phyloP scores from a whole-genome alignment of 31 red algal genomes.

The Asparagopsis taxiformis region DNA sequence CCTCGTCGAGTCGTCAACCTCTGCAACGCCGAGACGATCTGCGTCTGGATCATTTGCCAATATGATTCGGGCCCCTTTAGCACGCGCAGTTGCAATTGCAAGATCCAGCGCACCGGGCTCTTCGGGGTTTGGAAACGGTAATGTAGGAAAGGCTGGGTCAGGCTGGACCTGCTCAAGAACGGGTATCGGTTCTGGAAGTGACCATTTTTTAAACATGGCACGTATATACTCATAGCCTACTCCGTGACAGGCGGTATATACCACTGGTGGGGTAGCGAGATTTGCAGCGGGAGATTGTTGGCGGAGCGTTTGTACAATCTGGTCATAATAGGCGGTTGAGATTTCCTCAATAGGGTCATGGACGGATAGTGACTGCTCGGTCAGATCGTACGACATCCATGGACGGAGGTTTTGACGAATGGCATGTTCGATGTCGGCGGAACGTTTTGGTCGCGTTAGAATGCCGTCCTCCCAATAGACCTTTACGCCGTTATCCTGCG shows the following conservation, averaged over 20 bases:
- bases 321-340: constrained; percentile 1
- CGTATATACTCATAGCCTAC: constrained; percentile 53
- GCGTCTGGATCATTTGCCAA: constrained; percentile 92
- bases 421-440: constrained; percentile 40
- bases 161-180: constrained; percentile 47
- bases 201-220: constrained; percentile 60
- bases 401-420: constrained; percentile 12
- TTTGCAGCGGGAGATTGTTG: constrained; percentile 3
- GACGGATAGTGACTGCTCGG: constrained; percentile 1
- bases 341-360: constrained; percentile 3
- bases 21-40: constrained; percentile 76
- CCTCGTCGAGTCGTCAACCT: constrained; percentile 12
- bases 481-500: constrained; percentile 86
- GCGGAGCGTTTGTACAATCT: constrained; percentile 6
- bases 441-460: constrained; percentile 53
- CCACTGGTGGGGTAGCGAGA: constrained; percentile 6
- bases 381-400: constrained; percentile 4
- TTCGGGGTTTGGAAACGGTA: constrained; percentile 86
- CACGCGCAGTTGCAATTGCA: constrained; percentile 24
- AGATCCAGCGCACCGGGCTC: constrained; percentile 65
- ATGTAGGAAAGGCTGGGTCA: constrained; percentile 73
- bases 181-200: constrained; percentile 24
- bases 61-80: constrained; percentile 26
- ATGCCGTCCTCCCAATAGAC: constrained; percentile 62
- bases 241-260: constrained; percentile 83